A percentile compares a stretch with the other conserved stretches of the same genome.
Evolutionary conservation across 2,329 filamentous ascomycete species (phyloP).

Genomic region (Aphanocladium album): DNA sequence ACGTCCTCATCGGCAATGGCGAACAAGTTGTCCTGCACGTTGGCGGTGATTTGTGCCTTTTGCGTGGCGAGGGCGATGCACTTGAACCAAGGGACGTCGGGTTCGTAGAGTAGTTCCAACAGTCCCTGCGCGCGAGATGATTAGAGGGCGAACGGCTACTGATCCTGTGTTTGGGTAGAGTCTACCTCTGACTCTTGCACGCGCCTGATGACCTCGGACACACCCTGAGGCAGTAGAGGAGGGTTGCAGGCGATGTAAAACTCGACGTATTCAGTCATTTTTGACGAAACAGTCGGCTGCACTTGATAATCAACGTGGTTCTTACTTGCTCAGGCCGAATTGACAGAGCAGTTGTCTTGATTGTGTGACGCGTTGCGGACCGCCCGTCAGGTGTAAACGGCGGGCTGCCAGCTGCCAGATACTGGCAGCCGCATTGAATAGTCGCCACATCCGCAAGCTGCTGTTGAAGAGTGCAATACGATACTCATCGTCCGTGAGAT

Average conservation of each 20-base stretch:
- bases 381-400: too few relatives aligned
- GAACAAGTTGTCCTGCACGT: slow-evolving; percentile 3
- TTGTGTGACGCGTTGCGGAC: too few relatives aligned
- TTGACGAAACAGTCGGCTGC: neutral
- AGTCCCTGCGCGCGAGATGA: neutral
- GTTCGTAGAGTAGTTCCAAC: slow-evolving; percentile 7
- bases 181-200: slow-evolving; percentile 1
- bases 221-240: slow-evolving; percentile 1
- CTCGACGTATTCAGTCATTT: neutral
- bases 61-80: neutral
- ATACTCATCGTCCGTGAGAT: too few relatives aligned
- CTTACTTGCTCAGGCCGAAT: too few relatives aligned
- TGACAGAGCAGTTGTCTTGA: too few relatives aligned
- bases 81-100: slow-evolving; percentile 3
- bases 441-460: too few relatives aligned
- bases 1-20: slow-evolving; percentile 10
- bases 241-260: slow-evolving; percentile 10
- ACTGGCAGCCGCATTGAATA: too few relatives aligned
- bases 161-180: neutral
- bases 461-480: too few relatives aligned
- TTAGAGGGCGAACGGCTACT: too few relatives aligned
- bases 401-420: too few relatives aligned
- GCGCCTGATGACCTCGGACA: slow-evolving; percentile 8
- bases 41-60: neutral
- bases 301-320: too few relatives aligned